Conservation (phyloP, 768 basidiomycete genomes). For the Lactarius tabidus region DNA sequence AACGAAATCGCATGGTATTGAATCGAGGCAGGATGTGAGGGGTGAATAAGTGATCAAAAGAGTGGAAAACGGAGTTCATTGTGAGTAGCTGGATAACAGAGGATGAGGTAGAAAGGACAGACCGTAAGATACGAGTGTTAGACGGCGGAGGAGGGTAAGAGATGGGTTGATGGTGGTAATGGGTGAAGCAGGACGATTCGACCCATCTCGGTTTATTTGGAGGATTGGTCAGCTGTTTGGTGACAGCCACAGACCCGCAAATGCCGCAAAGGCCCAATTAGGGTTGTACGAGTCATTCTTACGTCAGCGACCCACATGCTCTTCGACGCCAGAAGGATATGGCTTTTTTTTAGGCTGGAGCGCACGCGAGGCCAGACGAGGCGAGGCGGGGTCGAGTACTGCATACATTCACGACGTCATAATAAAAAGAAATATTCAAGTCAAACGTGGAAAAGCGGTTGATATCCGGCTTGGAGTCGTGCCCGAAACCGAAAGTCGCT, state of each 20-base stretch:
- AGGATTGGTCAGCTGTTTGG: constrained; percentile 39
- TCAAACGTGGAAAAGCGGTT: too few relatives aligned
- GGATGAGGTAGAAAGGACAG: constrained; percentile 6
- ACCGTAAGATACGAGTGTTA: constrained; percentile 32
- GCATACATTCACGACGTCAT: neutral
- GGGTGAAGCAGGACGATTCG: constrained; percentile 25
- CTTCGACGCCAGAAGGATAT: too few relatives aligned
- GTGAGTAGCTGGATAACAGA: constrained; percentile 12
- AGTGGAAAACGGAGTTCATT: neutral
- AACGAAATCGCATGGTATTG: constrained; percentile 34
- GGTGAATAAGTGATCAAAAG: neutral
- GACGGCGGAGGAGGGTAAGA: constrained; percentile 30
- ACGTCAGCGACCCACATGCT: neutral
- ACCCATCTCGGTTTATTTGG: constrained; percentile 35
- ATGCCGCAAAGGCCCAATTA: neutral
- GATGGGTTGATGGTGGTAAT: constrained; percentile 27
- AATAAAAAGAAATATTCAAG: neutral
- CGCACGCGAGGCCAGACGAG: neutral
- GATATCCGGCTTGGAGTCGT: neutral
- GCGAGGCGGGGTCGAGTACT: neutral
- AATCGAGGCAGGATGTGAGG: constrained; percentile 12
- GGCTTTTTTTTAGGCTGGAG: neutral
- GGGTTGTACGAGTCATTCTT: neutral
- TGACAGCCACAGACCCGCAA: constrained; percentile 18
- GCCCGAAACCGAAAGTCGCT: too few relatives aligned